These are phyloP conservation scores for Acanthamoeba sp. DNA, from an alignment of 208 protist species.

Conservation along the genomic window DNA sequence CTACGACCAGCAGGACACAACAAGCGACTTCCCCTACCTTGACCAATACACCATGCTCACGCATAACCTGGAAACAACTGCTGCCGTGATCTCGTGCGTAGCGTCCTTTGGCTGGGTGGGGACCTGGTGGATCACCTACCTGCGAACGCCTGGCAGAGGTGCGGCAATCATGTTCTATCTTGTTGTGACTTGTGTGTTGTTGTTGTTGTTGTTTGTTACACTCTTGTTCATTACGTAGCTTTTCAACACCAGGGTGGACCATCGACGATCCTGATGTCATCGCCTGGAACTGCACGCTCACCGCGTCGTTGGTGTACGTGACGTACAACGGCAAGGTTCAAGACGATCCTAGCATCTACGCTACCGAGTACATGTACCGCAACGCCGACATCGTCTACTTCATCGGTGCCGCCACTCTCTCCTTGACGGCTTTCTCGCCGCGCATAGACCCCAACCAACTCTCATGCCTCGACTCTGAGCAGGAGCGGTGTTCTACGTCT, in stretches of 20 bases:
- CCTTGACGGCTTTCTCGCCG: not conserved
- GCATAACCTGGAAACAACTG: not conserved
- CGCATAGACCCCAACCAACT: not conserved
- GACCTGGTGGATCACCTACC: constrained; percentile 14
- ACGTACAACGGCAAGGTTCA: not conserved
- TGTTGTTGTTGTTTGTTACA: too few relatives aligned
- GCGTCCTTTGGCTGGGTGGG: not conserved
- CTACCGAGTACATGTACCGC: constrained; percentile 29
- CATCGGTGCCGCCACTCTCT: not conserved
- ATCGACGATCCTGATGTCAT: constrained; percentile 24
- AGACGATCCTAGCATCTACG: not conserved
- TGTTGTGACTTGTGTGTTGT: too few relatives aligned
- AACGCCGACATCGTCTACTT: constrained; percentile 42
- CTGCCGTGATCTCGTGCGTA: not conserved
- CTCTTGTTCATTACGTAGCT: not conserved
- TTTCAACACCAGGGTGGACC: not conserved
- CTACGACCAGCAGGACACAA: not conserved
- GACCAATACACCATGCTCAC: not conserved
- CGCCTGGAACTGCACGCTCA: not conserved
- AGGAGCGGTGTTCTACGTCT: not conserved
- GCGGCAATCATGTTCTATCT: too few relatives aligned
- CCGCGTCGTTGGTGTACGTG: not conserved
- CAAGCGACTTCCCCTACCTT: not conserved
- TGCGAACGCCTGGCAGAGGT: not conserved
- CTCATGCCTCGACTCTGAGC: too few relatives aligned